Evolutionary conservation across 2,329 filamentous ascomycete genomes (phyloP).

Genomic region (Sporothrix sp.): DNA sequence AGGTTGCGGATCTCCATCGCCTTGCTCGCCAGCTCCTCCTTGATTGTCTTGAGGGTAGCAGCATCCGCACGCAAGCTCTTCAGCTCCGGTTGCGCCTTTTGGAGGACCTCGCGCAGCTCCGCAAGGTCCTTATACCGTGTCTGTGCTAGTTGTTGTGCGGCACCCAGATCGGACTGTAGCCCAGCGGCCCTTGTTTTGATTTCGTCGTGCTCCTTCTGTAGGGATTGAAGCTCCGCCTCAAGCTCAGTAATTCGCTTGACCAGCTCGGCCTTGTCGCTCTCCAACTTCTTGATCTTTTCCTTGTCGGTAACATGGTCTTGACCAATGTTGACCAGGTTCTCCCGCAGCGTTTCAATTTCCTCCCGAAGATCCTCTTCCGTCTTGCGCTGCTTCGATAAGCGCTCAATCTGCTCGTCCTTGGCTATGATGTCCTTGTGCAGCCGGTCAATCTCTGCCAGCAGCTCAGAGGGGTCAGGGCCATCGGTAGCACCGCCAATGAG

Average conservation of each 20-base stretch:
- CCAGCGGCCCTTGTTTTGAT: conserved; percentile 59
- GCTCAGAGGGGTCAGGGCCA: conserved; percentile 22
- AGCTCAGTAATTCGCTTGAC: conserved; percentile 55
- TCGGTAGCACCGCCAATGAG: conserved; percentile 17
- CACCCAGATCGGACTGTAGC: conserved; percentile 73
- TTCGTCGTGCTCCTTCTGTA: conserved; percentile 51
- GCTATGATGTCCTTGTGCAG: conserved; percentile 46
- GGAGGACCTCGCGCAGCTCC: conserved; percentile 67
- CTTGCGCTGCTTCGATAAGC: conserved; percentile 57
- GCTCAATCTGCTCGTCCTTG: conserved; percentile 65
- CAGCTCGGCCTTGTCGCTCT: conserved; percentile 57
- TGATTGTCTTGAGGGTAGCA: conserved; percentile 59
- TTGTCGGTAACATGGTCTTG: conserved; percentile 78
- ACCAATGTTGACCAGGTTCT: conserved; percentile 69
- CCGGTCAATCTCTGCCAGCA: conserved; percentile 40
- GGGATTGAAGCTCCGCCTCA: conserved; percentile 53
- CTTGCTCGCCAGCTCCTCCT: conserved; percentile 58
- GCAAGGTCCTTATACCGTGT: conserved; percentile 80
- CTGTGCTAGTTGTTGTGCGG: conserved; percentile 77
- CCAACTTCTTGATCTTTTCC: conserved; percentile 62
- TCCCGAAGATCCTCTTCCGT: conserved; percentile 72
- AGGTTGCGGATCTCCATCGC: conserved; percentile 58
- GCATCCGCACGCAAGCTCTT: conserved; percentile 69
- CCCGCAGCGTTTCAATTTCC: conserved; percentile 74
- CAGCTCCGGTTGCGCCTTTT: conserved; percentile 80